Conservation (phyloP, 1,139 yeast species). For the Taphrina deformans region DNA sequence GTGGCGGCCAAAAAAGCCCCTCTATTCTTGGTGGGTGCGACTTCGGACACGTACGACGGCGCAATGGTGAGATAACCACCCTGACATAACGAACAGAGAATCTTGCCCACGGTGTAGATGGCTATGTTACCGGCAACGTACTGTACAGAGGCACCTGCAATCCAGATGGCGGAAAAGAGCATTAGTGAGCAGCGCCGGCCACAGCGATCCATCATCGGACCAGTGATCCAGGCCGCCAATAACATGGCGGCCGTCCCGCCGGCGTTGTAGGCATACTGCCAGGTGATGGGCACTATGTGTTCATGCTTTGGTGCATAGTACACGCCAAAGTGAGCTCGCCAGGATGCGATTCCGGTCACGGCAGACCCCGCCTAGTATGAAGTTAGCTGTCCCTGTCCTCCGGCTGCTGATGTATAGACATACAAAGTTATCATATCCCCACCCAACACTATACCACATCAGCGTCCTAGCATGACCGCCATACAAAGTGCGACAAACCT, state of each 20-base stretch:
- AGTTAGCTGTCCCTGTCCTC: background rate
- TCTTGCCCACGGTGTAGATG: conserved; percentile 6
- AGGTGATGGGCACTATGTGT: background rate
- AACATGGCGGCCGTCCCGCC: conserved; percentile 4
- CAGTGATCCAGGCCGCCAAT: background rate
- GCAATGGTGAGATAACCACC: background rate
- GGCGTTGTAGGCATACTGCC: conserved; percentile 9
- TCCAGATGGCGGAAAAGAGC: background rate
- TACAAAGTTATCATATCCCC: conserved; percentile 5
- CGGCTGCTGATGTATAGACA: background rate
- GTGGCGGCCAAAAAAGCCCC: background rate
- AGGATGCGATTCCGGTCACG: background rate
- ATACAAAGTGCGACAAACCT: background rate
- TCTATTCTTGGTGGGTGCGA: conserved; percentile 6
- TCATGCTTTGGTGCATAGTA: background rate
- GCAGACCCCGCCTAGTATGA: background rate
- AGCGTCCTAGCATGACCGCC: no score
- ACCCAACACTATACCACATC: background rate
- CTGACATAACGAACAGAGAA: conserved; percentile 1
- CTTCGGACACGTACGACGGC: background rate
- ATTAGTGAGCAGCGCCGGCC: background rate
- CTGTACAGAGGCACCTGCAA: background rate
- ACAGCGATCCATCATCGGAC: background rate
- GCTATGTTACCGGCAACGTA: background rate
- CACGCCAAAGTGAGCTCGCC: background rate